Conservation (phyloP, 2,329 filamentous ascomycete species). For the Colletotrichum navitas region DNA sequence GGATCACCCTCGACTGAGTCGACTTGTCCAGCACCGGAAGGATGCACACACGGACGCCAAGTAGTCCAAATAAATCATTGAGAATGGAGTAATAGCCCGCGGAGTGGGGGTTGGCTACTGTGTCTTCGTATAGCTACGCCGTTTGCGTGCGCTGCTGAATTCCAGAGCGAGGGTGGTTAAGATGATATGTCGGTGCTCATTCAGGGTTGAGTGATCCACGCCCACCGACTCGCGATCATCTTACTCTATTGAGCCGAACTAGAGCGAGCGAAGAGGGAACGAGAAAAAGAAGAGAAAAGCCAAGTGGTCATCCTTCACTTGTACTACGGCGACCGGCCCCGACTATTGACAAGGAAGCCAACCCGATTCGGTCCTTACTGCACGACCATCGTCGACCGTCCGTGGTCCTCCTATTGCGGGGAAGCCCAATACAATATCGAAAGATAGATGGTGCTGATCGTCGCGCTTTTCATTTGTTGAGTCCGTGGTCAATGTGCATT, state of each 20-base stretch:
- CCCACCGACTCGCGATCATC: constrained; percentile 7
- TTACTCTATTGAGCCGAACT: constrained; percentile 1
- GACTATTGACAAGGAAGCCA: constrained; percentile 4
- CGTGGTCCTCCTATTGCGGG: not conserved
- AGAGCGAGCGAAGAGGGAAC: not conserved
- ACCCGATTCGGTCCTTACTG: not conserved
- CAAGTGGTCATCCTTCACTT: constrained; percentile 22
- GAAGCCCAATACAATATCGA: not conserved
- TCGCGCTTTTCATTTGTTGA: constrained; percentile 4
- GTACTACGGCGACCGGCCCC: not conserved
- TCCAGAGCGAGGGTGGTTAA: not conserved
- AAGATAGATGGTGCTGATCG: not conserved
- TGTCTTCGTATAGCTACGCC: constrained; percentile 6
- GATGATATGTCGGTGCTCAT: not conserved
- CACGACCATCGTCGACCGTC: constrained; percentile 1
- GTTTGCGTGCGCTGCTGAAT: constrained; percentile 27
- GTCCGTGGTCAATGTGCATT: not conserved
- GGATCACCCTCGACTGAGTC: constrained; percentile 26
- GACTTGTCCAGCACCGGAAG: constrained; percentile 16
- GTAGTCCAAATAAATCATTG: constrained; percentile 31
- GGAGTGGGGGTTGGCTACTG: constrained; percentile 24
- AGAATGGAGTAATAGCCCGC: constrained; percentile 9
- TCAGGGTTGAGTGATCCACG: constrained; percentile 30
- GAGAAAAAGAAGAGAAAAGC: not conserved
- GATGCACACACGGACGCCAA: constrained; percentile 35